Percentiles rank a stretch among this genome's conserved stretches.
Evolutionary conservation across 176 grass and related monocot species (phyloP).

Genomic region (Alopecurus myosuroides): DNA sequence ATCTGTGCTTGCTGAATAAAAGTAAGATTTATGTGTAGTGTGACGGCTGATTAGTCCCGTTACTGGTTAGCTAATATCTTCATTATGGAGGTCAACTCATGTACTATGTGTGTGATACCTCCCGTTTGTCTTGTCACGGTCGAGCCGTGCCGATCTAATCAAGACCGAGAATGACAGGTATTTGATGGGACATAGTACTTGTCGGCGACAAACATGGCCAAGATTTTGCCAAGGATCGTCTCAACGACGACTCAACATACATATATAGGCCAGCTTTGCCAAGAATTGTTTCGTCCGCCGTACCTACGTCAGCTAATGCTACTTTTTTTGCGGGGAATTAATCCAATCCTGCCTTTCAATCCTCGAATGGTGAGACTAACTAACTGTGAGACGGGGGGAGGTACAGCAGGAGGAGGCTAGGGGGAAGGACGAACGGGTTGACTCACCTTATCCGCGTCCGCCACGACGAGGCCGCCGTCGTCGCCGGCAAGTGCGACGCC

Average conservation of each 20-base stretch:
- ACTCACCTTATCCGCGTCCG: conserved; percentile 52
- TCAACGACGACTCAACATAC: background rate
- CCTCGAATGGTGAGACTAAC: background rate
- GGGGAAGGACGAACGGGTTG: background rate
- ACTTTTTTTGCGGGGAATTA: background rate
- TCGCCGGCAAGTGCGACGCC: conserved; percentile 43
- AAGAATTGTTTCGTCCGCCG: background rate
- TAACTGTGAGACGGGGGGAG: background rate
- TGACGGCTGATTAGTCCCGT: background rate
- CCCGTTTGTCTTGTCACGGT: background rate
- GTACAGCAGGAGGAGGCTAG: background rate
- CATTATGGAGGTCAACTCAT: background rate
- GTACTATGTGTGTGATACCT: background rate
- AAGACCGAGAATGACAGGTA: background rate
- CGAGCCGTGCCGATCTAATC: background rate
- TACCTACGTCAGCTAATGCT: background rate
- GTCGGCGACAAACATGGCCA: background rate
- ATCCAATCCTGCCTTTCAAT: background rate
- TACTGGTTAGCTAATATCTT: background rate
- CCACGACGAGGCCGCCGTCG: conserved; percentile 50
- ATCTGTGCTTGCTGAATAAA: background rate
- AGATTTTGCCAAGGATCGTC: background rate
- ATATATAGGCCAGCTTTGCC: background rate
- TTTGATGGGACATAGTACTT: background rate
- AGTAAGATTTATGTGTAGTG: background rate